Evolutionary conservation across 805 yeast genomes (phyloP).

Genomic region (Blastobotrys mokoenaii): DNA sequence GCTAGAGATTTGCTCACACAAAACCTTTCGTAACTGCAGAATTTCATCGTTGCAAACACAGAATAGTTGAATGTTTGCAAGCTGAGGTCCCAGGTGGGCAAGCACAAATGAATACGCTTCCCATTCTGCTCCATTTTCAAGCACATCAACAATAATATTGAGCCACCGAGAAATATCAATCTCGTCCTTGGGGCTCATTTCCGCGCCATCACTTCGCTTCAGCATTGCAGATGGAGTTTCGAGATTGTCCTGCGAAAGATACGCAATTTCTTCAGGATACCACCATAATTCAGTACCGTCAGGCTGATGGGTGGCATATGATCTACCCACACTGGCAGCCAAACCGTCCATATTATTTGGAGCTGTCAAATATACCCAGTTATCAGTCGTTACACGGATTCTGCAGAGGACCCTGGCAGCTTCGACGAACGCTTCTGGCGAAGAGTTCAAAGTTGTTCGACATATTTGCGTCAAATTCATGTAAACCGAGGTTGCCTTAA

Average conservation of each 20-base stretch:
- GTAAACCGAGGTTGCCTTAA: slow-evolving; percentile 29
- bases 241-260: slow-evolving; percentile 39
- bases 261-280: slow-evolving; percentile 49
- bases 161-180: slow-evolving; percentile 49
- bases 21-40: slow-evolving; percentile 33
- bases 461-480: slow-evolving; percentile 25
- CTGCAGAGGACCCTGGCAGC: slow-evolving; percentile 46
- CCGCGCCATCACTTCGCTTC: slow-evolving; percentile 3
- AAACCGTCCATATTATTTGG: slow-evolving; percentile 61
- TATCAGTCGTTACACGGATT: slow-evolving; percentile 41
- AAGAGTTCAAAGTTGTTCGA: slow-evolving; percentile 11
- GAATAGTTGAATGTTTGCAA: slow-evolving; percentile 51
- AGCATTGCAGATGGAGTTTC: slow-evolving; percentile 31
- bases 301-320: slow-evolving; percentile 23
- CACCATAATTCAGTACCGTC: slow-evolving; percentile 37
- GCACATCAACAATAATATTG: slow-evolving; percentile 37
- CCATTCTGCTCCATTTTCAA: slow-evolving; percentile 56
- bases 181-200: slow-evolving; percentile 10
- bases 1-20: slow-evolving; percentile 48
- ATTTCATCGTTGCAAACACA: slow-evolving; percentile 35
- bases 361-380: slow-evolving; percentile 39
- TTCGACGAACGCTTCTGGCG: slow-evolving; percentile 29
- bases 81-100: slow-evolving; percentile 64
- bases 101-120: slow-evolving; percentile 58
- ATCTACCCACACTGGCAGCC: slow-evolving; percentile 50